These are phyloP conservation scores for Trypethelium eluteriae DNA, from an alignment of 495 filamentous ascomycete species.

Conservation along the genomic window DNA sequence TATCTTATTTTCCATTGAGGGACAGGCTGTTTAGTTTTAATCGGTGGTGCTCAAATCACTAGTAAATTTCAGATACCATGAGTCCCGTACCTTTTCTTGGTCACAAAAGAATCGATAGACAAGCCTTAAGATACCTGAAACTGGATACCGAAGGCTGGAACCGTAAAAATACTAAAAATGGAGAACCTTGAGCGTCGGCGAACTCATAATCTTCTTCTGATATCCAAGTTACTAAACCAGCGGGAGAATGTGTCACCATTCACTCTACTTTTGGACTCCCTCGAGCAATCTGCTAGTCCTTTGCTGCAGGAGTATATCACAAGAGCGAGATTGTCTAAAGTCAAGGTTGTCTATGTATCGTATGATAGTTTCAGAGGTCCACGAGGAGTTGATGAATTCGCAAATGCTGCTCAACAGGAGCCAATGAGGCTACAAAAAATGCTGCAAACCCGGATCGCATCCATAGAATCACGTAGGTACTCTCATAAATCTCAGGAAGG, in stretches of 20 bases:
- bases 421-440: not conserved
- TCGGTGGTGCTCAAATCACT: no score
- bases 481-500: not conserved
- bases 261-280: constrained; percentile 72
- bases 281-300: constrained; percentile 72
- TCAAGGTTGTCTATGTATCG: constrained; percentile 3
- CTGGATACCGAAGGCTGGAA: not conserved
- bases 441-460: not conserved
- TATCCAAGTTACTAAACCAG: constrained; percentile 73
- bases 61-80: no score
- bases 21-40: no score
- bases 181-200: constrained; percentile 49
- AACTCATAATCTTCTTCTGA: constrained; percentile 77
- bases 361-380: constrained; percentile 1
- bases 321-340: constrained; percentile 48
- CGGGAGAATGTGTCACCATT: constrained; percentile 77
- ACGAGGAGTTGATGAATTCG: not conserved
- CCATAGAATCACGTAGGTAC: not conserved
- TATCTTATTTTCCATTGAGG: no score
- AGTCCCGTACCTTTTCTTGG: no score
- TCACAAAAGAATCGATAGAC: no score
- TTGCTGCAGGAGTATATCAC: constrained; percentile 65
- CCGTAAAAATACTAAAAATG: constrained; percentile 11
- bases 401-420: not conserved
- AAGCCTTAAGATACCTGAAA: no score